phyloP scores from a whole-genome alignment of 2,329 filamentous ascomycete species.

The Lomentospora prolificans region DNA sequence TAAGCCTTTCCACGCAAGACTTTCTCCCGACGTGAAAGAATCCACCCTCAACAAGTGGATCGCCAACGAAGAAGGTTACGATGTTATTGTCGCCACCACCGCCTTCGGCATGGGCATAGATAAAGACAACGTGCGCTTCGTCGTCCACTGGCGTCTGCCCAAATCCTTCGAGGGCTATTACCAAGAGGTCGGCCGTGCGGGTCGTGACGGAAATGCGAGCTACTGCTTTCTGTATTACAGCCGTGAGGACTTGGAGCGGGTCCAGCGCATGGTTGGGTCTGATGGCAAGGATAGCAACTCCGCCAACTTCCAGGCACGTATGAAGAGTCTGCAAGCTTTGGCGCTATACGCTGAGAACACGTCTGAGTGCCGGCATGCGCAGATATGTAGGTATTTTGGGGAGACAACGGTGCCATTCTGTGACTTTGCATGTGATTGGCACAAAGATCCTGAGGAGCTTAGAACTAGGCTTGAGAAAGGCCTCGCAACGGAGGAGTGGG shows the following conservation, averaged over 20 bases:
- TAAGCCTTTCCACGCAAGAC: constrained; percentile 61
- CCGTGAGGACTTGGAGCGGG: constrained; percentile 72
- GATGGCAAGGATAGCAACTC: constrained; percentile 20
- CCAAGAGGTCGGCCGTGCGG: constrained; percentile 87
- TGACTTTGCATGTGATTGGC: constrained; percentile 69
- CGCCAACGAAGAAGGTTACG: constrained; percentile 64
- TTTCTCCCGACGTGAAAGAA: constrained; percentile 59
- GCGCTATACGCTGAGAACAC: constrained; percentile 76
- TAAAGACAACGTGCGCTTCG: constrained; percentile 88
- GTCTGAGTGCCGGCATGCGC: constrained; percentile 60
- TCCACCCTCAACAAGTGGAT: constrained; percentile 65
- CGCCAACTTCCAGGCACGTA: constrained; percentile 31
- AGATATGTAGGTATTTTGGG: constrained; percentile 71
- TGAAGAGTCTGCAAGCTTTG: constrained; percentile 57
- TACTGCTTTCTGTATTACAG: constrained; percentile 88
- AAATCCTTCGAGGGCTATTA: constrained; percentile 96
- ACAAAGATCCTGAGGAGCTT: constrained; percentile 55
- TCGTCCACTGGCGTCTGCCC: constrained; percentile 87
- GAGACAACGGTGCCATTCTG: constrained; percentile 51
- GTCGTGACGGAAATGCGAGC: constrained; percentile 78
- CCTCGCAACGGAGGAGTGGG: constrained; percentile 50
- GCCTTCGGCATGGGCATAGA: constrained; percentile 98
- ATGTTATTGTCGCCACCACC: constrained; percentile 89
- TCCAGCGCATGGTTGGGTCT: constrained; percentile 43
- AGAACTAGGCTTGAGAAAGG: constrained; percentile 46